Base-by-base conservation (phyloP, 2,329 filamentous ascomycete genomes). In the Rutstroemia sp. region DNA sequence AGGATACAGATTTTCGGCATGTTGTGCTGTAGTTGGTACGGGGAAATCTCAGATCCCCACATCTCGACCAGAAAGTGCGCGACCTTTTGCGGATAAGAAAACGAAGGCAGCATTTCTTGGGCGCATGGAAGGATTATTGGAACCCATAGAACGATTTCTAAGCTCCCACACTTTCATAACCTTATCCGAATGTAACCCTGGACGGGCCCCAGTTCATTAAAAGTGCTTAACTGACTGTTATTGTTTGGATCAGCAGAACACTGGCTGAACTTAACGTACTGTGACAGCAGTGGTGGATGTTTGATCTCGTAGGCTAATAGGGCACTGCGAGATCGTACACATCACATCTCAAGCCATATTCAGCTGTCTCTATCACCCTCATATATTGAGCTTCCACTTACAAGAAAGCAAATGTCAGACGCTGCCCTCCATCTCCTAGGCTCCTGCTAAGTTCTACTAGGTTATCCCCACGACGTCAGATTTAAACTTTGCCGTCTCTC, bases 31-130 rank as follows among this genome's bases (percentile, higher is more conserved):
- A 34, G 30, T 34, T 53, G 51, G 25, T 27, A 48, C 51, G 34
- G 34, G 14, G 44, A 54, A 54, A 54, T 34, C 39, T 39, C 9
- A 36, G 34, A 21, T 54, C 51, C 46, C 51, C 51, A 54, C 44
- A 48, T 54, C 45, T 54, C 34, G 21, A 4, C 9, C 19, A 21
- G 12, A 21, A 10, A 45, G 17, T 25, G 30, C 2, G 9, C 42
- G 17, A 21, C 9, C 39, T 19, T n/a, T 17, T 14, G 30, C 39
- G 10, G 23, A 34, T 34, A 34, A 34, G 30, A 34, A 34, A 34
- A 34, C 30, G 30, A 12, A 34, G 12, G 30, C 30, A 34, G 30
- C 30, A 34, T 12, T 12, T 34, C 30, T 34, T 12, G 9, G 30
- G 30, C 30, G 47, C 8, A 49, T 49, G 7, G n/a, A 54, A 21